These are phyloP conservation scores for Trametes meyenii DNA, from an alignment of 768 basidiomycete genomes.

Conservation along the genomic window DNA sequence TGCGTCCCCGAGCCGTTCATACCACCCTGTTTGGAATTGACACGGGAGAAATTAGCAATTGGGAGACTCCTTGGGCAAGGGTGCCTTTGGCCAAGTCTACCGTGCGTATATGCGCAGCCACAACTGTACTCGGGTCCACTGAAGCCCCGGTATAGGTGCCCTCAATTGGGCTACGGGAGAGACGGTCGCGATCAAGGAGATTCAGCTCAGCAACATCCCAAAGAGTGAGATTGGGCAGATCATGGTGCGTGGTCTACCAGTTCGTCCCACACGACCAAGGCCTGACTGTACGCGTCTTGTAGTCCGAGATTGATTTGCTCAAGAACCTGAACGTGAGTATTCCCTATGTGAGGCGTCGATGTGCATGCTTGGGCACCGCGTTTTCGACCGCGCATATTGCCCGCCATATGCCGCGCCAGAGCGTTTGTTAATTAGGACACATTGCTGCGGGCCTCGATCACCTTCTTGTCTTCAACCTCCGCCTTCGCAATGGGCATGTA, in stretches of 20 bases:
- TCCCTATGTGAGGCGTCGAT: neutral
- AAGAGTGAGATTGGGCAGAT: conserved; percentile 94
- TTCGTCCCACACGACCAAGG: neutral
- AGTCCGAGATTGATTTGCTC: conserved; percentile 97
- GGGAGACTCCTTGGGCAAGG: conserved; percentile 94
- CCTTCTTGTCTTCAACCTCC: too few species aligned
- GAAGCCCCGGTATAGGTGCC: conserved; percentile 53
- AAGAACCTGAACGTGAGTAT: conserved; percentile 89
- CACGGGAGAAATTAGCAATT: conserved; percentile 68
- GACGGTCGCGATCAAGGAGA: conserved; percentile 98
- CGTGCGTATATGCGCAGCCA: conserved; percentile 55
- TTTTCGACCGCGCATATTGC: neutral
- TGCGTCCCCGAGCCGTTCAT: conserved; percentile 19
- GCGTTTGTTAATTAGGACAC: too few species aligned
- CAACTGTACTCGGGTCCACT: neutral
- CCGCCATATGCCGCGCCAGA: neutral
- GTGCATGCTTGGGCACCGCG: neutral
- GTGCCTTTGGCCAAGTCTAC: conserved; percentile 96
- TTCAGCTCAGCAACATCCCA: conserved; percentile 91
- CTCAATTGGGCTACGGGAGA: conserved; percentile 97
- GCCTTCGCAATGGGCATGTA: neutral
- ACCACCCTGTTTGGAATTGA: neutral
- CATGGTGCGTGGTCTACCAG: conserved; percentile 63
- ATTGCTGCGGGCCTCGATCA: too few species aligned
- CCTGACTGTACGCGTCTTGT: conserved; percentile 7